These are phyloP conservation scores for Corymbia calophylla DNA, from an alignment of 441 rosid species.

Conservation along the genomic window DNA sequence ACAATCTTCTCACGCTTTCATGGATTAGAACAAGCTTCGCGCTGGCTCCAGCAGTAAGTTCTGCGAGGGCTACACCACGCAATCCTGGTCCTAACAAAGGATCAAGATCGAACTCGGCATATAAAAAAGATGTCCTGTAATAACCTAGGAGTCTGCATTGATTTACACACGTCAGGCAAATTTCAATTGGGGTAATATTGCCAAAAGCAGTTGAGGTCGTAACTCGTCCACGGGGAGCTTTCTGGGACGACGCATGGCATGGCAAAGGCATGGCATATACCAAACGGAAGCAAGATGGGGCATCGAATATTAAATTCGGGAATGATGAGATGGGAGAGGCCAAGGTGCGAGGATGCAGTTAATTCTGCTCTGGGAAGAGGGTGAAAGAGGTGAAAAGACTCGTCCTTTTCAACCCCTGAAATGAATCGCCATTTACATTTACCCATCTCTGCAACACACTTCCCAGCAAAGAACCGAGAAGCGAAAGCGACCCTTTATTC, in stretches of 20 bases:
- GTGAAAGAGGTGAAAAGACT: not conserved
- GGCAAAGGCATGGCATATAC: no score
- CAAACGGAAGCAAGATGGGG: not conserved
- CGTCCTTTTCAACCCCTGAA: not conserved
- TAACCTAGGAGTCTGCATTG: not conserved
- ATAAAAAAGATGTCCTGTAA: not conserved
- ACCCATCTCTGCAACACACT: not conserved
- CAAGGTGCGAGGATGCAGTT: not conserved
- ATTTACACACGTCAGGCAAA: not conserved
- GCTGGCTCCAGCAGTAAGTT: not conserved
- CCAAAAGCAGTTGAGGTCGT: not conserved
- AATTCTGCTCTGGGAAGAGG: not conserved
- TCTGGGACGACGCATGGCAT: not conserved
- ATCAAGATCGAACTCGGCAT: not conserved
- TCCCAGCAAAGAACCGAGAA: not conserved
- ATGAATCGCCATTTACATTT: not conserved
- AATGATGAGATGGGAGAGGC: not conserved
- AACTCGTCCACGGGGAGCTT: not conserved
- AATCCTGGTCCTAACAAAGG: not conserved
- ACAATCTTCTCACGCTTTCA: not conserved
- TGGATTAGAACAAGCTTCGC: not conserved
- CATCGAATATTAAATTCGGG: not conserved
- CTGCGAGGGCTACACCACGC: not conserved
- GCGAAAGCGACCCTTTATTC: slow-evolving; percentile 23
- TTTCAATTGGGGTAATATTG: not conserved